Conservation (phyloP, 2,329 filamentous ascomycete genomes). For the Sclerotinia sclerotiorum region DNA sequence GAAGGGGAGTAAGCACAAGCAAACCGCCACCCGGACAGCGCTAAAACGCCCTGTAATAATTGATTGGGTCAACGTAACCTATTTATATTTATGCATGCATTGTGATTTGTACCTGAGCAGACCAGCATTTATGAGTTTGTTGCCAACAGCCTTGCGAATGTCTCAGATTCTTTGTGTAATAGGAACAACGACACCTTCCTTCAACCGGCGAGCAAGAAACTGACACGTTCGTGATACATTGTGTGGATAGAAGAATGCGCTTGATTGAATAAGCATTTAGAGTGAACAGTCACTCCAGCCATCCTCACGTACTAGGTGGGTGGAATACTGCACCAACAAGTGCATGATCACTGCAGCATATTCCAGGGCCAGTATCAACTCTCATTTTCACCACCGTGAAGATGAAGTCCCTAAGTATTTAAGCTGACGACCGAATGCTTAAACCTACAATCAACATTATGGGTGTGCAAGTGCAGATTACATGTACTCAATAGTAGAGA, state of each 20-base stretch:
- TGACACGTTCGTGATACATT: neutral
- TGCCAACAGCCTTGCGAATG: conserved; percentile 1
- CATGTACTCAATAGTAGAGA: neutral
- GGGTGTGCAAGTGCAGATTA: conserved; percentile 1
- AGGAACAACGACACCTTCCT: neutral
- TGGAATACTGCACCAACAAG: neutral
- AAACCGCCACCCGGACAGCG: conserved; percentile 4
- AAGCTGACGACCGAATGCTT: neutral
- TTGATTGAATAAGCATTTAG: neutral
- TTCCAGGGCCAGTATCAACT: neutral
- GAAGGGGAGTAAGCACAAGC: neutral
- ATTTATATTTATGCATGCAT: neutral
- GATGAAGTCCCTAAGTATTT: neutral
- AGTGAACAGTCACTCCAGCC: neutral
- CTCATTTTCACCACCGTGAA: neutral
- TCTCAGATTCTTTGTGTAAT: neutral
- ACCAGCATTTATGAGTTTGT: neutral
- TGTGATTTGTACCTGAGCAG: neutral
- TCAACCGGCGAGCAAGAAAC: neutral
- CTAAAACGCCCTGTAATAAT: neutral
- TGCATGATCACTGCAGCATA: neutral
- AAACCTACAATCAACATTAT: neutral
- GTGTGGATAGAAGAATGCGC: neutral
- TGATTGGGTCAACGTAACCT: conserved; percentile 8
- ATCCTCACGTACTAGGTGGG: neutral